Conservation (phyloP, 495 filamentous ascomycete species). For the Lepraria neglecta region DNA sequence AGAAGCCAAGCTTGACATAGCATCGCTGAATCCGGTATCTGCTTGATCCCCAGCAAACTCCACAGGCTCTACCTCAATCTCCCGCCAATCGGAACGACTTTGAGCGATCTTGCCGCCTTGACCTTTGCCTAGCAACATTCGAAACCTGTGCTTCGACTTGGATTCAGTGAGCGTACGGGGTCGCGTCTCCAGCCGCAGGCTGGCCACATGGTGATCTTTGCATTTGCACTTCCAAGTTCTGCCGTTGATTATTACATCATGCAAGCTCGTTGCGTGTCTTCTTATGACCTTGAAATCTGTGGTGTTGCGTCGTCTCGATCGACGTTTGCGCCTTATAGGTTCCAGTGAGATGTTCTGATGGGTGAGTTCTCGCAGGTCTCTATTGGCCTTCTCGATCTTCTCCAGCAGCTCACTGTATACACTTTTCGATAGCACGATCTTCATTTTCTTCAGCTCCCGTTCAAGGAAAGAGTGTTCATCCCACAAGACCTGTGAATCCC, state of each 20-base stretch:
- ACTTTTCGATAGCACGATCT: constrained; percentile 26
- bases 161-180: constrained; percentile 4
- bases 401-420: constrained; percentile 27
- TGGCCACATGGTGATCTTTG: constrained; percentile 23
- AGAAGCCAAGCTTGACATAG: too few relatives aligned
- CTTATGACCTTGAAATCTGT: constrained; percentile 17
- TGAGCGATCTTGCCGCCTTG: not conserved
- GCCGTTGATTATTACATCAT: constrained; percentile 25
- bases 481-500: constrained; percentile 14
- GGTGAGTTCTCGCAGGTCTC: constrained; percentile 21
- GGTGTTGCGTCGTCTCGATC: not conserved
- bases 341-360: constrained; percentile 22
- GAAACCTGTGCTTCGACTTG: not conserved
- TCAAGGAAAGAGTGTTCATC: constrained; percentile 18
- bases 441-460: constrained; percentile 25
- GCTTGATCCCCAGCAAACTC: too few relatives aligned
- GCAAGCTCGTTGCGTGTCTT: constrained; percentile 21
- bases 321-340: constrained; percentile 18
- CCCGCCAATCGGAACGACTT: constrained; percentile 18
- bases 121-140: constrained; percentile 11
- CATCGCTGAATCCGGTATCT: too few relatives aligned
- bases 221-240: constrained; percentile 30
- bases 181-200: constrained; percentile 26
- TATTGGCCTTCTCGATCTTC: constrained; percentile 27
- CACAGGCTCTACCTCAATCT: constrained; percentile 21